phyloP scores from a whole-genome alignment of 352 stramenopile species.

The Phytophthora podocarpi region DNA sequence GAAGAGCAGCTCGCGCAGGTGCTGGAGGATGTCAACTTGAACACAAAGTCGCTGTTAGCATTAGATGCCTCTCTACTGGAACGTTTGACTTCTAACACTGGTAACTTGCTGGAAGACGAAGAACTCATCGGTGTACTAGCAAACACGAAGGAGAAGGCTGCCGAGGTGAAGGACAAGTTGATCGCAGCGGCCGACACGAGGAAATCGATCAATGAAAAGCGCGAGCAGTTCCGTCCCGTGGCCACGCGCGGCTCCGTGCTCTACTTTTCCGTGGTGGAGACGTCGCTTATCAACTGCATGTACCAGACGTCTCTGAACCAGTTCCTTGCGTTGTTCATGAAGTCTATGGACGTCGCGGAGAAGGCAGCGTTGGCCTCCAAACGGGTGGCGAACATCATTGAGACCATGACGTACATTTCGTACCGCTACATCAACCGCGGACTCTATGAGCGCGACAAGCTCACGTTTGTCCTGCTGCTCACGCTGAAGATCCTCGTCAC shows the following conservation, averaged over 20 bases:
- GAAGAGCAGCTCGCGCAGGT: constrained; percentile 99
- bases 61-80: constrained; percentile 97
- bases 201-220: constrained; percentile 98
- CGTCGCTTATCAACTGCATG: constrained; percentile 98
- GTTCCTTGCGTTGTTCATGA: constrained; percentile 98
- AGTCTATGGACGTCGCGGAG: constrained; percentile 97
- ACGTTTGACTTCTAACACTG: constrained; percentile 96
- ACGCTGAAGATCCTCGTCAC: constrained; percentile 99
- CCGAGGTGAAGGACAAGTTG: constrained; percentile 98
- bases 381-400: constrained; percentile 98
- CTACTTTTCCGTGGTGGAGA: constrained; percentile 99
- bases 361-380: constrained; percentile 98
- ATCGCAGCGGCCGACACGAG: constrained; percentile 96
- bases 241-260: constrained; percentile 97
- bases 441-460: constrained; percentile 98
- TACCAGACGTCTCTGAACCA: constrained; percentile 99
- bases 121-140: constrained; percentile 98
- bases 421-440: constrained; percentile 99
- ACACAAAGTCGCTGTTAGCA: constrained; percentile 96
- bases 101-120: constrained; percentile 98
- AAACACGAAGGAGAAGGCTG: constrained; percentile 98
- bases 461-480: constrained; percentile 97
- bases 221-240: constrained; percentile 98
- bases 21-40: constrained; percentile 98
- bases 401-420: constrained; percentile 99